These are phyloP conservation scores for Pythium rishiriense DNA, from an alignment of 352 stramenopile genomes.

Conservation along the genomic window DNA sequence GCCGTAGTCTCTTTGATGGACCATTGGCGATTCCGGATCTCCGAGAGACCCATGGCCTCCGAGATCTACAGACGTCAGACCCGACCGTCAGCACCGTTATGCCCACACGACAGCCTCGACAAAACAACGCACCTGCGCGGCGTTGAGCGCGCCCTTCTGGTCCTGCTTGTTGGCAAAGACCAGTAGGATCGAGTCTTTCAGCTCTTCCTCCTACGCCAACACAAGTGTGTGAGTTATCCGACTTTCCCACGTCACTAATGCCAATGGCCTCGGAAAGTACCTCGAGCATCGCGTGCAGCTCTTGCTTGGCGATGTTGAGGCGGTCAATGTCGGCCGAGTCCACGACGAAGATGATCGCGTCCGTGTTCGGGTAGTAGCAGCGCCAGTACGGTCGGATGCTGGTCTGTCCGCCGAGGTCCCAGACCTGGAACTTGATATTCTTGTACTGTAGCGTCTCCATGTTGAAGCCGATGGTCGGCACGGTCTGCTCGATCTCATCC, in stretches of 20 bases:
- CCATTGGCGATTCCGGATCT: constrained; percentile 99
- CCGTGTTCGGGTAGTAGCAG: constrained; percentile 99
- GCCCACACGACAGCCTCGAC: not conserved
- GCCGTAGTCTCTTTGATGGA: constrained; percentile 99
- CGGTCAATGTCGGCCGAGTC: constrained; percentile 96
- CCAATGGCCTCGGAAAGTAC: too few species aligned
- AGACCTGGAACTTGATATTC: constrained; percentile 98
- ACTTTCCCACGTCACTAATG: too few species aligned
- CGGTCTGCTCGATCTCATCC: constrained; percentile 98
- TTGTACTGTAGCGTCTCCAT: constrained; percentile 93
- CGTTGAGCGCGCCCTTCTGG: constrained; percentile 93
- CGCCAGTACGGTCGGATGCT: constrained; percentile 99
- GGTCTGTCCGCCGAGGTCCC: constrained; percentile 99
- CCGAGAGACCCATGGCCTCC: constrained; percentile 96
- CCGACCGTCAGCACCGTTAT: not conserved
- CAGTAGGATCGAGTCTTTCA: constrained; percentile 98
- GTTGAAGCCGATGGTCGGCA: constrained; percentile 99
- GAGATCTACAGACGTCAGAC: constrained; percentile 85
- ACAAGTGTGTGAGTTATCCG: not conserved
- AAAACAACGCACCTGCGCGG: constrained; percentile 59
- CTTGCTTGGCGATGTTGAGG: constrained; percentile 97
- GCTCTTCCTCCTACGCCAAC: constrained; percentile 94
- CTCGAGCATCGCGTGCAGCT: constrained; percentile 98
- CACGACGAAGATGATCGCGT: constrained; percentile 97
- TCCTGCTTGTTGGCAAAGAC: constrained; percentile 99